phyloP scores from a whole-genome alignment of 495 filamentous ascomycete species.

The Glutinoglossum americanum region DNA sequence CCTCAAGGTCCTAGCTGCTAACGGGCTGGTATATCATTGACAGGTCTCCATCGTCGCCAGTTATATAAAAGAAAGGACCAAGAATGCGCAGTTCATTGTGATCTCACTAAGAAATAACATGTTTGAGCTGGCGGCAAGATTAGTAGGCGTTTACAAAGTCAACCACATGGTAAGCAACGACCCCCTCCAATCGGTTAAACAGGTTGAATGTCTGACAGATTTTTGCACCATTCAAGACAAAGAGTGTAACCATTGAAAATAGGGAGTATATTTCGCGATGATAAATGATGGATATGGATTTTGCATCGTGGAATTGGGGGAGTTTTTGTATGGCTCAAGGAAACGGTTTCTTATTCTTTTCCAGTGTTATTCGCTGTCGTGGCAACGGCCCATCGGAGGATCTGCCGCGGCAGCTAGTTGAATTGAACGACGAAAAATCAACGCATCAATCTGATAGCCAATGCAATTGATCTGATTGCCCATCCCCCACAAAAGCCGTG shows the following conservation, averaged over 20 bases:
- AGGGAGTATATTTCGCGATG: constrained; percentile 4
- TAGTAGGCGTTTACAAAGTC: constrained; percentile 96
- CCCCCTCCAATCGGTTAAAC: constrained; percentile 24
- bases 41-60: constrained; percentile 94
- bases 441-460: too few species aligned
- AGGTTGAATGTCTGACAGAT: constrained; percentile 44
- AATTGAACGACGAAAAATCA: too few species aligned
- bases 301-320: not conserved
- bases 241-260: constrained; percentile 7
- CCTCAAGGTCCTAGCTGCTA: not conserved
- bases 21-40: not conserved
- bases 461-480: too few species aligned
- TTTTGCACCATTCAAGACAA: constrained; percentile 11
- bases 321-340: not conserved
- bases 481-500: too few species aligned
- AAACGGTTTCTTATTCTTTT: too few species aligned
- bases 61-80: constrained; percentile 96
- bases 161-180: constrained; percentile 63
- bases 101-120: constrained; percentile 97
- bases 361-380: too few species aligned
- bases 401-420: too few species aligned
- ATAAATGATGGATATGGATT: not conserved
- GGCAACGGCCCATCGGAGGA: too few species aligned
- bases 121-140: constrained; percentile 87
- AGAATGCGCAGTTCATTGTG: constrained; percentile 98